Conservation (phyloP, 495 filamentous ascomycete species). For the Penicillium atrosanguineum region DNA sequence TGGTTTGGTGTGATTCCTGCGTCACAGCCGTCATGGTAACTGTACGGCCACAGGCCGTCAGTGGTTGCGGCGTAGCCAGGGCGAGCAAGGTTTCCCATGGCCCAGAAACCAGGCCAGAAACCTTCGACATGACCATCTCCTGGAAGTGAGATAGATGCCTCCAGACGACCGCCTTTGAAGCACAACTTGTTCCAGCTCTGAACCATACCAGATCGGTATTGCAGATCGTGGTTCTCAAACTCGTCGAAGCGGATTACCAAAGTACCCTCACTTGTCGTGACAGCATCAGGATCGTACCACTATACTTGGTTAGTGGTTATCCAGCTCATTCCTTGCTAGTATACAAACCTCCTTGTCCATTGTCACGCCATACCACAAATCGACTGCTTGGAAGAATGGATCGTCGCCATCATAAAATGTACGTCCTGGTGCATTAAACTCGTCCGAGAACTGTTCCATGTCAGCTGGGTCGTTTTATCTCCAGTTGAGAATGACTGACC, state of each 20-base stretch:
- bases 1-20: slow-evolving; percentile 77
- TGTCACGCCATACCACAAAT: slow-evolving; percentile 81
- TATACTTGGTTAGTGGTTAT: slow-evolving; percentile 17
- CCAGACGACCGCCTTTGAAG: slow-evolving; percentile 73
- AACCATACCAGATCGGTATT: slow-evolving; percentile 78
- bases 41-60: slow-evolving; percentile 79
- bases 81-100: slow-evolving; percentile 72
- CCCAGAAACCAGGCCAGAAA: slow-evolving; percentile 83
- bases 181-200: slow-evolving; percentile 81
- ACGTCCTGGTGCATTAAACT: slow-evolving; percentile 69
- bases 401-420: slow-evolving; percentile 76
- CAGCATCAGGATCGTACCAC: slow-evolving; percentile 82
- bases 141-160: slow-evolving; percentile 74
- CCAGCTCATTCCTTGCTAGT: neutral
- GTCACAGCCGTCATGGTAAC: slow-evolving; percentile 70
- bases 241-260: slow-evolving; percentile 66
- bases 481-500: slow-evolving; percentile 32
- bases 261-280: slow-evolving; percentile 64
- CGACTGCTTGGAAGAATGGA: slow-evolving; percentile 66
- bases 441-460: slow-evolving; percentile 66
- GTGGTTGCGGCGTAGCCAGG: slow-evolving; percentile 68
- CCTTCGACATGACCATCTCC: slow-evolving; percentile 65
- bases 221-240: slow-evolving; percentile 64
- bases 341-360: slow-evolving; percentile 63
- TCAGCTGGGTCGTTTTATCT: neutral